phyloP scores from a whole-genome alignment of 2,329 filamentous ascomycete genomes.

The Ceratocystis eucalypticola region DNA sequence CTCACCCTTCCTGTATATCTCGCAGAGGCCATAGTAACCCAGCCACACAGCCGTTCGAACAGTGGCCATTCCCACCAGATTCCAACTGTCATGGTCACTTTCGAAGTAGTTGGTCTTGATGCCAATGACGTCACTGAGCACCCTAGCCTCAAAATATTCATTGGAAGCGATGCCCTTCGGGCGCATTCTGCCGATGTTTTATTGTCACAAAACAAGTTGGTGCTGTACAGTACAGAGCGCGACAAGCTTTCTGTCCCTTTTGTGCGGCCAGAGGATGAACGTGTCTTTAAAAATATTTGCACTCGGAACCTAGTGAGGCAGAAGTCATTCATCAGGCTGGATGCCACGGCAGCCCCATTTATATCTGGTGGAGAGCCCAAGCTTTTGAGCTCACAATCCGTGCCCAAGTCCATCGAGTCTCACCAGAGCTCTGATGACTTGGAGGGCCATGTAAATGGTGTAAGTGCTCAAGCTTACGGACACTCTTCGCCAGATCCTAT shows the following conservation, averaged over 20 bases:
- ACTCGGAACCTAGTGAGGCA: constrained; percentile 46
- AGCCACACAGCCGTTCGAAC: constrained; percentile 54
- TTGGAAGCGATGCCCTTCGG: constrained; percentile 79
- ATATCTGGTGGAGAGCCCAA: constrained; percentile 28
- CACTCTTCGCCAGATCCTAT: constrained; percentile 23
- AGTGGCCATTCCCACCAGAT: constrained; percentile 55
- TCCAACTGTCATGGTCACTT: constrained; percentile 66
- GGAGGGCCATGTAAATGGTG: neutral
- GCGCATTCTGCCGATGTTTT: constrained; percentile 80
- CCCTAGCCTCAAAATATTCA: constrained; percentile 58
- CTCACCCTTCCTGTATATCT: constrained; percentile 76
- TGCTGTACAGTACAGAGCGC: constrained; percentile 71
- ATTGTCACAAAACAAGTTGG: constrained; percentile 82
- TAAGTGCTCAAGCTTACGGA: neutral
- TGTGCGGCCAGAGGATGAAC: constrained; percentile 79
- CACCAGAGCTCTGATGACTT: neutral
- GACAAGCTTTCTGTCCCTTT: constrained; percentile 84
- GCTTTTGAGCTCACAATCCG: constrained; percentile 11
- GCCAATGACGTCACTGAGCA: constrained; percentile 30
- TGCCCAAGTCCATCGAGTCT: constrained; percentile 13
- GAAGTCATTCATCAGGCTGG: constrained; percentile 46
- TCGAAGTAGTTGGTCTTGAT: constrained; percentile 54
- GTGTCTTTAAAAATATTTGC: constrained; percentile 61
- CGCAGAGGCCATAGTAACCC: constrained; percentile 74
- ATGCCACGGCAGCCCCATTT: constrained; percentile 32